These are phyloP conservation scores for Cryptosporidium xiaoi DNA, from an alignment of 169 alveolate genomes.

Conservation along the genomic window DNA sequence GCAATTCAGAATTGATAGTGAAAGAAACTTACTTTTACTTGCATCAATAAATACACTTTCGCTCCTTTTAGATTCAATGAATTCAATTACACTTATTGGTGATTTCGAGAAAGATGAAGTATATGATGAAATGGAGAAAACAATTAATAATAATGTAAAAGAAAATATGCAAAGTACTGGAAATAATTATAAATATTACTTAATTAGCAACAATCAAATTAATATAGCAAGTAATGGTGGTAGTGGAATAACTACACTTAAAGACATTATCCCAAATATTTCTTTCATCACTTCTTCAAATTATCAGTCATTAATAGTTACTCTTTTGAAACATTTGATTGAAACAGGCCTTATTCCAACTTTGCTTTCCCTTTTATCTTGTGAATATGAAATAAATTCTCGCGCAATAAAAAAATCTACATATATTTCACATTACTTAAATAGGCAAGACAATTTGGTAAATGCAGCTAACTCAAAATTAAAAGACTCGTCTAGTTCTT, in stretches of 20 bases:
- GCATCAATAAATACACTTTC: slow-evolving; percentile 18
- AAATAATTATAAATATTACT: not conserved
- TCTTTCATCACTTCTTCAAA: slow-evolving; percentile 45
- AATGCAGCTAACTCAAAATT: not conserved
- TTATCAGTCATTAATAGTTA: slow-evolving; percentile 48
- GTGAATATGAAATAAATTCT: slow-evolving; percentile 53
- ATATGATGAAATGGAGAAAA: not conserved
- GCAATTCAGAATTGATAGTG: slow-evolving; percentile 62
- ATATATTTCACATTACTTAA: not conserved
- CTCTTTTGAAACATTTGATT: slow-evolving; percentile 25
- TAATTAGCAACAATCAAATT: not conserved
- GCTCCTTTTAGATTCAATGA: slow-evolving; percentile 30
- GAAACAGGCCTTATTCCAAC: slow-evolving; percentile 69
- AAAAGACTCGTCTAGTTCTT: not conserved
- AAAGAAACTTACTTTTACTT: slow-evolving; percentile 39
- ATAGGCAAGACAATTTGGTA: slow-evolving; percentile 19
- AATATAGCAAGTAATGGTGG: not conserved
- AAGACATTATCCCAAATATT: slow-evolving; percentile 57
- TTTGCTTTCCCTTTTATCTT: slow-evolving; percentile 24
- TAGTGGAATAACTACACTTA: slow-evolving; percentile 6
- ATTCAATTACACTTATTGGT: slow-evolving; percentile 32
- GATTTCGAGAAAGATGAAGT: slow-evolving; percentile 11
- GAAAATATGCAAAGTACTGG: not conserved
- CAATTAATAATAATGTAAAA: not conserved
- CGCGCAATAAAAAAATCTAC: slow-evolving; percentile 21